These are phyloP conservation scores for Arabis hirsuta DNA, from an alignment of 345 rosid species.

Conservation along the genomic window DNA sequence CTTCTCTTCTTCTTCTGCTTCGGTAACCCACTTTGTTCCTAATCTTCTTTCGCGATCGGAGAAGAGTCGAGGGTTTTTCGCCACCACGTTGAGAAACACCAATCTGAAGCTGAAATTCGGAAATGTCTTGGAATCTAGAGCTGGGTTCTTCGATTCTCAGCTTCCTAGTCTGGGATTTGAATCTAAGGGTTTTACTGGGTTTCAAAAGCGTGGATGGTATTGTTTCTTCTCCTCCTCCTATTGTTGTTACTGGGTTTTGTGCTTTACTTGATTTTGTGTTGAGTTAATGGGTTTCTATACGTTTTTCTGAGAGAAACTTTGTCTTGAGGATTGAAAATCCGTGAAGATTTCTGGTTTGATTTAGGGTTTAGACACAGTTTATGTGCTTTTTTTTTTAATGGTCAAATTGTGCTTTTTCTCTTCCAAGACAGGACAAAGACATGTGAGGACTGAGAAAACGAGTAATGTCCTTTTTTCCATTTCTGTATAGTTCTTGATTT, in stretches of 20 bases:
- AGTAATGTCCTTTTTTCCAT: constrained; percentile 6
- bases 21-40: constrained; percentile 3
- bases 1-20: constrained; percentile 24
- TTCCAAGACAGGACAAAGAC: neutral
- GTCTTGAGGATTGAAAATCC: neutral
- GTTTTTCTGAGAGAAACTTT: neutral
- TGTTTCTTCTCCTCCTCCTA: neutral
- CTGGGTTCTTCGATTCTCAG: constrained; percentile 38
- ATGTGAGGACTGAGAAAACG: neutral
- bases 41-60: constrained; percentile 41
- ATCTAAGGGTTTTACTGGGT: constrained; percentile 36
- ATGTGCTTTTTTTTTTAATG: neutral
- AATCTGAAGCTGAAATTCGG: constrained; percentile 36
- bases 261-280: too few relatives aligned
- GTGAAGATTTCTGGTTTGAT: neutral
- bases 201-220: constrained; percentile 48
- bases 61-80: constrained; percentile 40
- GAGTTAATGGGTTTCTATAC: too few relatives aligned
- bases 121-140: constrained; percentile 40
- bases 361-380: neutral
- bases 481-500: constrained; percentile 16
- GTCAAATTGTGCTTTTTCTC: neutral
- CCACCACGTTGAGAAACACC: constrained; percentile 43
- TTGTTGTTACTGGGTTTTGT: neutral
- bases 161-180: constrained; percentile 36